A percentile compares a stretch with the other conserved stretches of the same genome.
These are phyloP conservation scores for Monosporascus sp. DNA, from an alignment of 2,329 filamentous ascomycete species.

Conservation along the genomic window DNA sequence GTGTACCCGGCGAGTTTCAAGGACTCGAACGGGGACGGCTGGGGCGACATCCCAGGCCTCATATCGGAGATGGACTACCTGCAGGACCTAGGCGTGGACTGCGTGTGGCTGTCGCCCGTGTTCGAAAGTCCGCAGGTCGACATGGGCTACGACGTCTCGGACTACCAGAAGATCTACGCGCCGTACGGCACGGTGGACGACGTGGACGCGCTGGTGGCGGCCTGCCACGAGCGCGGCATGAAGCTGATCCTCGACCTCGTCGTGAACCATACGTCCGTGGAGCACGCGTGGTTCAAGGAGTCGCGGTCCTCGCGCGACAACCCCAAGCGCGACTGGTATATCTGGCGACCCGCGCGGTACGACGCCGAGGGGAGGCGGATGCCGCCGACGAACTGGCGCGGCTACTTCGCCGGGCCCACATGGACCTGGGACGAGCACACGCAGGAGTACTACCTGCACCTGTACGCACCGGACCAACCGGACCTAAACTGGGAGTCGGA, in stretches of 20 bases:
- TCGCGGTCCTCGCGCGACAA: constrained; percentile 45
- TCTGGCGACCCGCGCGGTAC: constrained; percentile 56
- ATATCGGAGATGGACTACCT: constrained; percentile 62
- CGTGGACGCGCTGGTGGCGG: constrained; percentile 57
- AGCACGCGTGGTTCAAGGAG: constrained; percentile 55
- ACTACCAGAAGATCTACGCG: constrained; percentile 62
- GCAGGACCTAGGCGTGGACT: constrained; percentile 54
- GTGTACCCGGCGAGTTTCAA: constrained; percentile 56
- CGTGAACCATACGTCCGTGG: constrained; percentile 60
- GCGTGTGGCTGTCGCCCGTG: constrained; percentile 54
- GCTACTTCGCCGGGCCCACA: constrained; percentile 41
- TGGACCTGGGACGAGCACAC: constrained; percentile 49
- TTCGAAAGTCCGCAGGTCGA: constrained; percentile 57
- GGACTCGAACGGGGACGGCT: constrained; percentile 54
- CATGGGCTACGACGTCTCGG: constrained; percentile 69
- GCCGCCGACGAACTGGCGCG: constrained; percentile 55
- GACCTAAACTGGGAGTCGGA: constrained; percentile 74
- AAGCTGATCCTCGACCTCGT: constrained; percentile 69
- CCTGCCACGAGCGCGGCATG: constrained; percentile 55
- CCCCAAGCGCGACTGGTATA: constrained; percentile 57
- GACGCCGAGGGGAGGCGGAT: constrained; percentile 47
- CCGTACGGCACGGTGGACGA: constrained; percentile 64
- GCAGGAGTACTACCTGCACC: constrained; percentile 50
- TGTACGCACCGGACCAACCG: constrained; percentile 66
- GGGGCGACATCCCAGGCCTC: constrained; percentile 61